Base-by-base conservation (phyloP, 208 protist genomes). In the Phytomonas sp. region DNA sequence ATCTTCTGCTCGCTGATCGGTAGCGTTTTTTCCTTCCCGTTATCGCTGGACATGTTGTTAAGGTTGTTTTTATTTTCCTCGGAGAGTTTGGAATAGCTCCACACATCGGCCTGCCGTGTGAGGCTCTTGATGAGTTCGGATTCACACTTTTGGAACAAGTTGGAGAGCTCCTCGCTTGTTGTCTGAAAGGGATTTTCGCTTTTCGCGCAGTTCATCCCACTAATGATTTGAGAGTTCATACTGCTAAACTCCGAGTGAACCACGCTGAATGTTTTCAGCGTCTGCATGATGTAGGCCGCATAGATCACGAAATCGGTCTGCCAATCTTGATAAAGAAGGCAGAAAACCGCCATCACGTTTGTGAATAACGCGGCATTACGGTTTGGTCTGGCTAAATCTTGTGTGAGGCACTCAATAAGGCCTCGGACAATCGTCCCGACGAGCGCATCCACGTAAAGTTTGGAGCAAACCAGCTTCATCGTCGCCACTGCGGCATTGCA, bases 241-340 rank as follows among this genome's bases (percentile, higher is more conserved):
- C 69, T 67, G 4, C 69, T 80, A 63, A 91, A 93, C 64, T 93
- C 83, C 0, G 69, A 68, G 70, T 82, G 80, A 6, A 77, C 81
- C 37, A 93, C 80, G 52, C 76, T 73, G 69, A 84, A 82, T 31
- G 83, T 81, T 64, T 93, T 95, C 16, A 95, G 70, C 3, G 81
- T 77, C 36, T 84, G 79, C 8, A 83, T 79, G 30, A 95, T 80
- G 67, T 89, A 82, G 3, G 78, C 73, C 29, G 88, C 81, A 74
- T 89, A 84, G 74, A 91, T 92, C 33, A 93, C 71, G 67, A 95
- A 95, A 31, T 92, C 82, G 33, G 71, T 72, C 73, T 95, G 89
- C 37, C 92, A 62, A 68, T 82, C 69, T 36, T 81, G 75, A 33
- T 84, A 73, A 5, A 95, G 63, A 19, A 84, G 75, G 49, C 77